A percentile compares a stretch with the other conserved stretches of the same genome.
Conservation (phyloP, 768 basidiomycete genomes). For the Tephrocybe sp. region DNA sequence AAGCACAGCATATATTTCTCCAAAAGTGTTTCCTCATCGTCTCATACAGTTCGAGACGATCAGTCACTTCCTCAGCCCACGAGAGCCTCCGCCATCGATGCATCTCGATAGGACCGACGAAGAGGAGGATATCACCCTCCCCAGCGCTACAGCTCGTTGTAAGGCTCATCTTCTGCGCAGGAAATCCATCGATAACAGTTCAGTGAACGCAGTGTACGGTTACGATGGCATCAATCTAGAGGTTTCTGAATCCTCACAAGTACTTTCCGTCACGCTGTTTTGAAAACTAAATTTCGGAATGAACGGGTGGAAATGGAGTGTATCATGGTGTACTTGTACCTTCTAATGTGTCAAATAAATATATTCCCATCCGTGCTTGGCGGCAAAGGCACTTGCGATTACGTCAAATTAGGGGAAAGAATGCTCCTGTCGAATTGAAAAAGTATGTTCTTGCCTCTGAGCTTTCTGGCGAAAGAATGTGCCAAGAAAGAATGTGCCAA, state of each 20-base stretch:
- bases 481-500: no score
- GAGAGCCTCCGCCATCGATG: constrained; percentile 79
- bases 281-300: constrained; percentile 25
- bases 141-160: constrained; percentile 67
- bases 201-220: constrained; percentile 54
- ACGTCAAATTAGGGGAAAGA: no score
- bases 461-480: not conserved
- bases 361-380: no score
- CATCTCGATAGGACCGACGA: constrained; percentile 77
- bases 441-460: not conserved
- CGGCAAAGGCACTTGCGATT: no score
- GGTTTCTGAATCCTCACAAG: constrained; percentile 75
- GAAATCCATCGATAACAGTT: constrained; percentile 6
- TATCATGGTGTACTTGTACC: not conserved
- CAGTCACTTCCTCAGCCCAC: constrained; percentile 73
- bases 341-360: constrained; percentile 5
- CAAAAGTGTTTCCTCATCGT: not conserved
- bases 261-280: constrained; percentile 72
- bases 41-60: constrained; percentile 68
- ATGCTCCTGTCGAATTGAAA: no score
- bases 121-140: constrained; percentile 68
- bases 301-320: not conserved
- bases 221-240: constrained; percentile 84
- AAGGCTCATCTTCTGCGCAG: constrained; percentile 28
- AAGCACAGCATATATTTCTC: constrained; percentile 15